These are phyloP conservation scores for Trichoderma polysporum DNA, from an alignment of 2,329 filamentous ascomycete genomes.

Conservation along the genomic window DNA sequence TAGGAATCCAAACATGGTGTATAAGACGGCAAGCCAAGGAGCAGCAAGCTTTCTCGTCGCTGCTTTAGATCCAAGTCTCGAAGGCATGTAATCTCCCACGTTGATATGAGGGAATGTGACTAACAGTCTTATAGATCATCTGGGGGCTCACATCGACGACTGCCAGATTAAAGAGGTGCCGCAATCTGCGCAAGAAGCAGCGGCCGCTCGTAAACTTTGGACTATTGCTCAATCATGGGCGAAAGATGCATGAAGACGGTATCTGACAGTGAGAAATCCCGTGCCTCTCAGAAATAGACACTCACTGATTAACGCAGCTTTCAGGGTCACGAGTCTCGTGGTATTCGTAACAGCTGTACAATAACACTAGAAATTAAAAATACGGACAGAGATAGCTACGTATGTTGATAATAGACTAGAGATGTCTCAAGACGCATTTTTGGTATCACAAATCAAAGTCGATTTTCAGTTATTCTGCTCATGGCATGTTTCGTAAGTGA, in stretches of 20 bases:
- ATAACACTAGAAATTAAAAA: no score
- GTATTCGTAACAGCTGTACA: no score
- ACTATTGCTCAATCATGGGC: constrained; percentile 5
- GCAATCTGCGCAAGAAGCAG: neutral
- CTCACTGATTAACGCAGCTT: neutral
- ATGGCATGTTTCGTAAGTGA: no score
- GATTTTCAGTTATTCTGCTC: no score
- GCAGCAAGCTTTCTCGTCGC: constrained; percentile 18
- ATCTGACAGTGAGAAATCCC: fast-evolving
- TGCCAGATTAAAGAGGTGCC: neutral
- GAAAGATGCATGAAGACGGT: neutral
- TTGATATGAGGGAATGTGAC: fast-evolving
- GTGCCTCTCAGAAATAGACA: no score
- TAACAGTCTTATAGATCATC: neutral
- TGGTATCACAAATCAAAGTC: no score
- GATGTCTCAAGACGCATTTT: no score
- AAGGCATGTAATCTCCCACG: neutral
- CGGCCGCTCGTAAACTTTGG: neutral
- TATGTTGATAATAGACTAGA: no score
- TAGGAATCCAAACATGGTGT: constrained; percentile 9
- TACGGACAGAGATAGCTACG: no score
- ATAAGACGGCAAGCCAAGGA: constrained; percentile 14
- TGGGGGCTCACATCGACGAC: constrained; percentile 1
- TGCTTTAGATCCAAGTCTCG: constrained; percentile 8
- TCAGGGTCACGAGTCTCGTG: neutral